Base-by-base conservation (phyloP, 2,329 filamentous ascomycete species). In the Pestalotiopsis fici region DNA sequence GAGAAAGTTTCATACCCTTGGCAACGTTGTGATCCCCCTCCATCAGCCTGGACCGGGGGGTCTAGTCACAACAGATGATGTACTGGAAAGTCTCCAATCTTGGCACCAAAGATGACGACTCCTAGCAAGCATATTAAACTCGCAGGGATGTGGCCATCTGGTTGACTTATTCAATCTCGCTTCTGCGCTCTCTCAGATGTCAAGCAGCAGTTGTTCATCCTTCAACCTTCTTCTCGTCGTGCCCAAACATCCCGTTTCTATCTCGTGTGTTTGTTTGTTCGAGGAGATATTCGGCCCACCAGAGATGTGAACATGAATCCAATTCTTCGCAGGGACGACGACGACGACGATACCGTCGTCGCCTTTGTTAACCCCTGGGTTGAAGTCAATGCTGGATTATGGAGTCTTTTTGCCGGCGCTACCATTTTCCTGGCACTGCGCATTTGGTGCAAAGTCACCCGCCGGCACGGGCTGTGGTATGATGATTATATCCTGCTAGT, bases 401-500 rank as follows among this genome's bases (percentile, higher is more conserved):
- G 78, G 78, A 70, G 69, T 21, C 70, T 80, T 5, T 80, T 78
- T 39, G 61, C 67, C 0, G 78, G 72, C 23, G 75, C 78, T 2
- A 76, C 73, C 13, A 35, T 75, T 23, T 75, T 80, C 61, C 66
- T 80, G 13, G 72, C 18, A 13, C 59, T 79, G 50, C 71, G 79
- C 21, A 63, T 81, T 15, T 81, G 77, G 72, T 75, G 77, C 59
- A 81, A 80, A 71, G 27, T 78, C n/a, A 75, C 71, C 35, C 73
- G 76, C 35, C 71, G 78, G 4, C 76, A 79, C 67, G 78, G 78
- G 2, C 71, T 81, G 59, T 80, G 79, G 79, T 81, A 79, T 63
- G 79, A 81, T 64, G 79, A 81, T 66, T 78, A 79, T 31, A 76
- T 81, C 65, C 73, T 81, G n/a, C 68, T 79, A n/a, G 69, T 73